A percentile compares a stretch with the other conserved stretches of the same genome.
Conservation (phyloP, 2,329 filamentous ascomycete genomes). For the Colletotrichum sublineola region DNA sequence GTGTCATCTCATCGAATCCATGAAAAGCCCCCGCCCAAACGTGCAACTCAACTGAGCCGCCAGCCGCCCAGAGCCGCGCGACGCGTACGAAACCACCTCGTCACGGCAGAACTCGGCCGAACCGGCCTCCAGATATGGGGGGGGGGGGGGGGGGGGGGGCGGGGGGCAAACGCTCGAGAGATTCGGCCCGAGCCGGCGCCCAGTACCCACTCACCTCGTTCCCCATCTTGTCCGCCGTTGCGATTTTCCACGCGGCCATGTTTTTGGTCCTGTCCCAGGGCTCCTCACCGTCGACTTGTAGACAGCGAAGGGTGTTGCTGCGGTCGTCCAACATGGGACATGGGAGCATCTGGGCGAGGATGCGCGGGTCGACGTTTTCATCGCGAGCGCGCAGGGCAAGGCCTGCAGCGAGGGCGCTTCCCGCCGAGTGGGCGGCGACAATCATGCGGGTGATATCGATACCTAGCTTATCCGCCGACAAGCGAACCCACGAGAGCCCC, state of each 20-base stretch:
- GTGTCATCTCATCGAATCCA: slow-evolving; percentile 50
- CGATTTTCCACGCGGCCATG: slow-evolving; percentile 41
- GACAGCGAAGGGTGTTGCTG: slow-evolving; percentile 40
- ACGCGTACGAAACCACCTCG: slow-evolving; percentile 47
- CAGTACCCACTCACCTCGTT: slow-evolving; percentile 40
- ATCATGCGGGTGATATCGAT: slow-evolving; percentile 43
- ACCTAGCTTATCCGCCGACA: slow-evolving; percentile 37
- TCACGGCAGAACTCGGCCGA: slow-evolving; percentile 45
- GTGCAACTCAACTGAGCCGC: slow-evolving; percentile 57
- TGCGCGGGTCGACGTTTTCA: slow-evolving; percentile 29
- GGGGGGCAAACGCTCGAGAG: slow-evolving; percentile 41
- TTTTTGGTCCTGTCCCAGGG: slow-evolving; percentile 42
- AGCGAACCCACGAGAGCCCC: slow-evolving; percentile 43
- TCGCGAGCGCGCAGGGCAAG: slow-evolving; percentile 42
- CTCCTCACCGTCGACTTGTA: slow-evolving; percentile 44
- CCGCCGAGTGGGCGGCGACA: slow-evolving; percentile 41
- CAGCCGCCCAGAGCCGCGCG: slow-evolving; percentile 53
- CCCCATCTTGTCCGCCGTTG: slow-evolving; percentile 40
- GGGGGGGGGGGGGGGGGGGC: slow-evolving; percentile 44
- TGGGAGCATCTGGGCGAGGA: slow-evolving; percentile 45
- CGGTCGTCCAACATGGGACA: slow-evolving; percentile 46
- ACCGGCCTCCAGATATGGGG: slow-evolving; percentile 44
- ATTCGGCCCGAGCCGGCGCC: slow-evolving; percentile 42
- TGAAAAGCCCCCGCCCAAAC: slow-evolving; percentile 58
- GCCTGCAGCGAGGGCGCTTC: slow-evolving; percentile 7